phyloP scores from a whole-genome alignment of 805 yeast species.

The Clavispora asparagi region DNA sequence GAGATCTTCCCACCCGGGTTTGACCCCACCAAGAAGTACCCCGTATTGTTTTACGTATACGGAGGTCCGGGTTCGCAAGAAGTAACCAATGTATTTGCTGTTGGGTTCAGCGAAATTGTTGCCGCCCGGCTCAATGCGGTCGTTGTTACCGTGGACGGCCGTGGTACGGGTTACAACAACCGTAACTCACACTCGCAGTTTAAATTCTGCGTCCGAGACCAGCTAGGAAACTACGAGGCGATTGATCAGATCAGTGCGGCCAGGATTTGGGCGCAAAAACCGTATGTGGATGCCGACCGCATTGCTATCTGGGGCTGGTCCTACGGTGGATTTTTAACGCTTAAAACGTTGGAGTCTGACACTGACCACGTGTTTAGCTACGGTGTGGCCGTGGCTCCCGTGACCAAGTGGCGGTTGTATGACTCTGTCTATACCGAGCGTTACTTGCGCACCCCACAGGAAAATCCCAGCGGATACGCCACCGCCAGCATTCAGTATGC shows the following conservation, averaged over 20 bases:
- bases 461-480: slow-evolving; percentile 60
- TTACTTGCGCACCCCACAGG: slow-evolving; percentile 80
- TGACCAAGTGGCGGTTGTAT: slow-evolving; percentile 87
- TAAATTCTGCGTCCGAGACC: slow-evolving; percentile 75
- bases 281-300: slow-evolving; percentile 60
- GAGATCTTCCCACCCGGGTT: slow-evolving; percentile 79
- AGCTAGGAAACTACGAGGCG: slow-evolving; percentile 77
- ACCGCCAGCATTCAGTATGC: slow-evolving; percentile 52
- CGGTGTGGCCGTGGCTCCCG: slow-evolving; percentile 97
- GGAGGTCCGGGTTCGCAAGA: slow-evolving; percentile 95
- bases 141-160: slow-evolving; percentile 93
- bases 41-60: slow-evolving; percentile 83
- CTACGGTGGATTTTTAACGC: slow-evolving; percentile 90
- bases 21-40: slow-evolving; percentile 59
- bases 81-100: slow-evolving; percentile 56
- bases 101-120: slow-evolving; percentile 67
- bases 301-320: slow-evolving; percentile 98
- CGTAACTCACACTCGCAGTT: slow-evolving; percentile 39
- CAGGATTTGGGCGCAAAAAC: slow-evolving; percentile 53
- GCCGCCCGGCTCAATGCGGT: slow-evolving; percentile 76
- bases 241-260: slow-evolving; percentile 87
- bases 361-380: slow-evolving; percentile 68
- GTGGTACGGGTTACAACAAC: slow-evolving; percentile 94
- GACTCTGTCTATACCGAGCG: slow-evolving; percentile 94
- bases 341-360: slow-evolving; percentile 84